Evolutionary conservation across 805 yeast genomes (phyloP).

Genomic region (Huiozyma naganishii): DNA sequence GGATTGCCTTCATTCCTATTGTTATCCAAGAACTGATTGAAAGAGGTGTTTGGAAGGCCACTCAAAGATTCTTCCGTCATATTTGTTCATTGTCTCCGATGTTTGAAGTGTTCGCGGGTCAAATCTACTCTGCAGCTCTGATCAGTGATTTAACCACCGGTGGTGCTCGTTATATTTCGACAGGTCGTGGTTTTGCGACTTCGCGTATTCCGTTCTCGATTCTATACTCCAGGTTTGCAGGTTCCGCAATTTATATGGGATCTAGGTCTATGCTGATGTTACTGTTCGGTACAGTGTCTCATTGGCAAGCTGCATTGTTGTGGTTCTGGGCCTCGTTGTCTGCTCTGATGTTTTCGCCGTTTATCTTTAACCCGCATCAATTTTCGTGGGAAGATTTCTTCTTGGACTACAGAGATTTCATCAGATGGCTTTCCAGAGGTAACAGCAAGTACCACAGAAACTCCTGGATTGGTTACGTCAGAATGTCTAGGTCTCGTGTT

Average conservation of each 20-base stretch:
- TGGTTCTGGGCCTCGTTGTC: slow-evolving; percentile 96
- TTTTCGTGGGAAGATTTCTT: slow-evolving; percentile 93
- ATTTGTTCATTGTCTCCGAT: slow-evolving; percentile 63
- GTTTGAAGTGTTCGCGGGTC: slow-evolving; percentile 77
- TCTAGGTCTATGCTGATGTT: slow-evolving; percentile 66
- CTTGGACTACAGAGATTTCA: slow-evolving; percentile 89
- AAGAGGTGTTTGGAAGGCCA: slow-evolving; percentile 69
- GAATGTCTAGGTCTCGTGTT: slow-evolving; percentile 73
- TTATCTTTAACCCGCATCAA: slow-evolving; percentile 95
- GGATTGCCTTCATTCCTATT: slow-evolving; percentile 69
- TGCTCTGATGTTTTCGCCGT: slow-evolving; percentile 85
- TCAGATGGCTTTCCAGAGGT: slow-evolving; percentile 87
- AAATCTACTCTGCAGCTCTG: slow-evolving; percentile 62
- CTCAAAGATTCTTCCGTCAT: slow-evolving; percentile 60
- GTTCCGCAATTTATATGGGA: slow-evolving; percentile 76
- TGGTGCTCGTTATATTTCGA: slow-evolving; percentile 79
- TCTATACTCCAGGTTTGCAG: slow-evolving; percentile 68
- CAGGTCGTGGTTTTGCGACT: slow-evolving; percentile 82
- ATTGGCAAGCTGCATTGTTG: slow-evolving; percentile 86
- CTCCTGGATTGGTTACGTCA: slow-evolving; percentile 78
- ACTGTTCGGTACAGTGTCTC: slow-evolving; percentile 60
- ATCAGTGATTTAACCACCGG: slow-evolving; percentile 66
- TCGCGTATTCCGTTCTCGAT: slow-evolving; percentile 68
- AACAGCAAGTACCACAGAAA: slow-evolving; percentile 81
- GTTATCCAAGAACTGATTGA: slow-evolving; percentile 72